Percentiles rank a stretch among this genome's conserved stretches.
Conservation (phyloP, 345 rosid species). For the Populus nigra region DNA sequence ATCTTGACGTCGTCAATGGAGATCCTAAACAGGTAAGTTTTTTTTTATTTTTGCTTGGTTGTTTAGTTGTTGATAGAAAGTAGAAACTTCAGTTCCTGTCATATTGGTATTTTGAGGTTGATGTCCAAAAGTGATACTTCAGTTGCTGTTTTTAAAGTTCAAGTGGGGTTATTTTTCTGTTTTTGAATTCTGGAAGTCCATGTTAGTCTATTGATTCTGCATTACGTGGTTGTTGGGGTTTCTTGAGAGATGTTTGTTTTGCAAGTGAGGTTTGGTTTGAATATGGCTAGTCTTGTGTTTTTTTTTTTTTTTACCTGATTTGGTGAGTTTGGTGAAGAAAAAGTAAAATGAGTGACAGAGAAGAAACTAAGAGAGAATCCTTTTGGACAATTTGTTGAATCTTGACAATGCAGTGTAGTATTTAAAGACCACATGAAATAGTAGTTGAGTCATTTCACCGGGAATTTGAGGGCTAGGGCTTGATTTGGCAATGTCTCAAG, state of each 20-base stretch:
- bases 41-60: background rate
- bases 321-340: conserved; percentile 48
- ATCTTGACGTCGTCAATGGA: background rate
- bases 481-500: conserved; percentile 35
- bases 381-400: background rate
- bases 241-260: conserved; percentile 36
- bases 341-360: conserved; percentile 15
- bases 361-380: conserved; percentile 3
- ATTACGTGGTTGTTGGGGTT: conserved; percentile 28
- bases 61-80: background rate
- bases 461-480: background rate
- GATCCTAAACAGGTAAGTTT: background rate
- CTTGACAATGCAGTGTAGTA: background rate
- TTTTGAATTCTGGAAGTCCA: background rate
- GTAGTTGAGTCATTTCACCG: background rate
- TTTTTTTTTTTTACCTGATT: conserved; percentile 21
- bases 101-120: background rate
- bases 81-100: background rate
- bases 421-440: background rate
- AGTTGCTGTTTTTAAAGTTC: background rate
- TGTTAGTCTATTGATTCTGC: background rate
- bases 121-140: background rate
- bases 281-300: conserved; percentile 19
- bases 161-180: background rate
- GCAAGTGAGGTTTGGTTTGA: conserved; percentile 71